Base-by-base conservation (phyloP, 768 basidiomycete species). In the Boletellus ananiceps region DNA sequence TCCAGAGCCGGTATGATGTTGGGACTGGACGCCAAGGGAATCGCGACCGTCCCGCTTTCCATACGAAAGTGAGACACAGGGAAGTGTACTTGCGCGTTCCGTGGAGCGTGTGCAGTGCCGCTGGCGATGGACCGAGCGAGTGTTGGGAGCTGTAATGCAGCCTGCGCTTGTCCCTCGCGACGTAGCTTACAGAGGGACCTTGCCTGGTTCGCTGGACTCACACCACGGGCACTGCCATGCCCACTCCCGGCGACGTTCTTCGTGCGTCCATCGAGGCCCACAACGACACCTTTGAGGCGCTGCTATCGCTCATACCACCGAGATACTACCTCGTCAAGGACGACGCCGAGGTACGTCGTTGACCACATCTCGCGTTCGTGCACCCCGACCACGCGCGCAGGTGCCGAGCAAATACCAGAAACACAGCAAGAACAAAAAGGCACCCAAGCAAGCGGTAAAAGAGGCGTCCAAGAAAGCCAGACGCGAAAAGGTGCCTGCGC, bases 381-480 rank as follows among this genome's bases (percentile, higher is more conserved):
- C 41, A 19, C 25, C 35, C 15, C 16, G 4, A 32, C 39, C 39
- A 9, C 19, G 5, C 16, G 2, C 40, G 21, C 29, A 51, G 38
- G 29, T 47, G 81, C 72, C 78, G 5, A 82, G 79, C 19, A 91
- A 84, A 66, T 91, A 83, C 62, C 86, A 88, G 56, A 91, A 91
- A 66, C 84, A 93, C 67, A 93, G 83, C 69, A 94, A 91, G 70
- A 88, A 91, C 57, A 77, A 78, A 71, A 86, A 87, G 55, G 80
- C 84, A 19, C 80, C 86, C 2, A 93, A 90, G 62, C 92, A 94
- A 60, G 85, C 84, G 37, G 75, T 90, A 32, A 93, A 95, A 64
- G 91, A 94, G 66, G 88, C 84, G 1, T 82, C 88, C 11, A 91
- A 87, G 69, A 93, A 91, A 59, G 91, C 91, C 0, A 90, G 86